phyloP scores from a whole-genome alignment of 345 rosid genomes.

The Anastatica hierochuntica region DNA sequence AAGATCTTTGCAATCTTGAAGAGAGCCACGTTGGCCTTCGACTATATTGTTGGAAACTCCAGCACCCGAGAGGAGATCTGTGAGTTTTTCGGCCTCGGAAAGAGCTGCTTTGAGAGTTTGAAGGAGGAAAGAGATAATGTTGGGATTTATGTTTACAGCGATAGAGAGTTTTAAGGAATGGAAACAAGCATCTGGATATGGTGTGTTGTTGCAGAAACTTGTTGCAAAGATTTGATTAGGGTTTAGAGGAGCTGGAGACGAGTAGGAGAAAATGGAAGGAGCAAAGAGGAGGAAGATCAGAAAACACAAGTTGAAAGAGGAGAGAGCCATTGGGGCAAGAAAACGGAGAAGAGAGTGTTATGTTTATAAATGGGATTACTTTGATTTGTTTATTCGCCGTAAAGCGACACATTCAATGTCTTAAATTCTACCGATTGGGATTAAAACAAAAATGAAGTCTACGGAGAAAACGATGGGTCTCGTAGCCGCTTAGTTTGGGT shows the following conservation, averaged over 20 bases:
- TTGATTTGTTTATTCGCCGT: background rate
- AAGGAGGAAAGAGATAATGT: conserved; percentile 46
- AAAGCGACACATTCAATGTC: background rate
- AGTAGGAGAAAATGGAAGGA: conserved; percentile 3
- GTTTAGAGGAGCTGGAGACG: conserved; percentile 28
- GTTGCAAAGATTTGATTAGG: conserved; percentile 27
- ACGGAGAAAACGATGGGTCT: background rate
- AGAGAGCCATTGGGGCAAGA: conserved; percentile 36
- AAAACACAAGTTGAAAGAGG: conserved; percentile 8
- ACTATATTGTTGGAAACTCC: conserved; percentile 28
- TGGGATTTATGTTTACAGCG: conserved; percentile 52
- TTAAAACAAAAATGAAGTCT: background rate
- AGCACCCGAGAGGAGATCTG: conserved; percentile 32
- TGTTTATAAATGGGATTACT: conserved; percentile 4
- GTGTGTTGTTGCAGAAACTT: conserved; percentile 47
- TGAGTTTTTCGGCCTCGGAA: conserved; percentile 51
- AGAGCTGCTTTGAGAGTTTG: conserved; percentile 58
- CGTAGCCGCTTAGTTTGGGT: too few species aligned
- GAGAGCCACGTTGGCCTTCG: conserved; percentile 64
- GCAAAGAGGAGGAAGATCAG: conserved; percentile 32
- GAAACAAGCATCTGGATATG: conserved; percentile 63
- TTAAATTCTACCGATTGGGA: background rate
- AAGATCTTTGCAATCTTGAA: conserved; percentile 73
- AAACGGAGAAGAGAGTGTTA: background rate
- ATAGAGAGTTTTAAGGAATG: conserved; percentile 59